Base-by-base conservation (phyloP, 352 stramenopile genomes). In the Pseudoperonospora humuli region DNA sequence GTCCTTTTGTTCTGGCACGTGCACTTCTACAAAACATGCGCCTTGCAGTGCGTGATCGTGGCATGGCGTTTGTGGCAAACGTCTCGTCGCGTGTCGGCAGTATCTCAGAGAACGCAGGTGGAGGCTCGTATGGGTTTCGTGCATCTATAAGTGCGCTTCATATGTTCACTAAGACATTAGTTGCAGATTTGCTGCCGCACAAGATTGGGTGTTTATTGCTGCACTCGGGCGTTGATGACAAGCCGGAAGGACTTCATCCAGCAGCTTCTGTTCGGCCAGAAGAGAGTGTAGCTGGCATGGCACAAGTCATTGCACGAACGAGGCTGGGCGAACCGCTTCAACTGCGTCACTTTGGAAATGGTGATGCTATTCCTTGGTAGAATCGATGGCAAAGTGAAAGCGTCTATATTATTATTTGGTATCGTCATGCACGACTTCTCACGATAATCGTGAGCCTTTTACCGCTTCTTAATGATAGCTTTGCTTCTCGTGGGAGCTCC, bases 401-500 rank as follows among this genome's bases (percentile, higher is more conserved):
- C 45, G 55, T 58, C 50, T 64, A 64, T 64, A 64, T 52, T 64
- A 64, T 64, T 64, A 64, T 55, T 46, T 48, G 43, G 50, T 6
- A 29, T 50, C 38, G 33, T n/a, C 31, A 31, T 29, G 25, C 10
- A 33, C 17, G 28, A 17, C 18, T 35, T 34, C 21, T n/a, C n/a
- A n/a, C n/a, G n/a, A n/a, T n/a, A n/a, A n/a, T n/a, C n/a, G n/a
- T n/a, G n/a, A n/a, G n/a, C n/a, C n/a, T n/a, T n/a, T 48, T 75
- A 81, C 41, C 61, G 62, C 37, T 68, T 67, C 42, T 64, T 61
- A 18, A 93, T 79, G 33, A 93, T 79, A 17, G 75, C 61, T 73
- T 93, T 93, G 78, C 77, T 90, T 58, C 77, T 61, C 21, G 80
- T 82, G 8, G 80, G 80, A 33, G 80, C 80, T 31, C 80, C 80